Evolutionary conservation across 1,139 yeast species (phyloP).

Genomic region (Pichia kudriavzevii): DNA sequence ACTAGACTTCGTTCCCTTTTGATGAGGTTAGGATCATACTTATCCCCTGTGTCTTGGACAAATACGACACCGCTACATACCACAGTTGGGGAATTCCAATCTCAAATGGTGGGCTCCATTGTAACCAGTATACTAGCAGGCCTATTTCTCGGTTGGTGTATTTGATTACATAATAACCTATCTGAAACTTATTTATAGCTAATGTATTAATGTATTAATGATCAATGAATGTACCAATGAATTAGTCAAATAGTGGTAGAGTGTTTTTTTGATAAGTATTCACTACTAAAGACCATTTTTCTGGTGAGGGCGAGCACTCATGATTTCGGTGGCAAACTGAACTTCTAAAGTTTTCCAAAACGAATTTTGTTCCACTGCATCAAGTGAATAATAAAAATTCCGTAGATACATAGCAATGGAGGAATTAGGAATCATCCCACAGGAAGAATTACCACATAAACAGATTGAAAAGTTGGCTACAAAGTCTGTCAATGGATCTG

Average conservation of each 20-base stretch:
- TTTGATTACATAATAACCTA: background rate
- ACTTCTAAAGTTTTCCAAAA: too few relatives aligned
- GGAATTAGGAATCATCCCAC: constrained; percentile 46
- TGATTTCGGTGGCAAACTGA: too few relatives aligned
- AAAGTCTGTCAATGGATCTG: constrained; percentile 7
- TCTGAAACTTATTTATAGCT: too few relatives aligned
- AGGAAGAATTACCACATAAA: constrained; percentile 19
- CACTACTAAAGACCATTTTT: too few relatives aligned
- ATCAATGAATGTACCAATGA: too few relatives aligned
- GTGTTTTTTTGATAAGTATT: too few relatives aligned
- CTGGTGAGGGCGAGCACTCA: too few relatives aligned
- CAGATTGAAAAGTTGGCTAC: constrained; percentile 12
- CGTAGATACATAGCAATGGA: constrained; percentile 37
- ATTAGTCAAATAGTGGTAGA: too few relatives aligned
- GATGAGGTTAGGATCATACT: background rate
- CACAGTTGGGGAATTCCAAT: constrained; percentile 7
- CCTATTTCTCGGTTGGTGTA: constrained; percentile 1
- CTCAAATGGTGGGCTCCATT: constrained; percentile 1
- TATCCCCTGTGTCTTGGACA: constrained; percentile 3
- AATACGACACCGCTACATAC: constrained; percentile 2
- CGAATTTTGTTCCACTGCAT: too few relatives aligned
- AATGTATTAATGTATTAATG: too few relatives aligned
- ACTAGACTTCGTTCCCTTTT: background rate
- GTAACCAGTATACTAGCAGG: constrained; percentile 3
- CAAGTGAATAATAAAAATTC: background rate